Conservation (phyloP, 1,139 yeast genomes). For the Debaryomyces sp. region DNA sequence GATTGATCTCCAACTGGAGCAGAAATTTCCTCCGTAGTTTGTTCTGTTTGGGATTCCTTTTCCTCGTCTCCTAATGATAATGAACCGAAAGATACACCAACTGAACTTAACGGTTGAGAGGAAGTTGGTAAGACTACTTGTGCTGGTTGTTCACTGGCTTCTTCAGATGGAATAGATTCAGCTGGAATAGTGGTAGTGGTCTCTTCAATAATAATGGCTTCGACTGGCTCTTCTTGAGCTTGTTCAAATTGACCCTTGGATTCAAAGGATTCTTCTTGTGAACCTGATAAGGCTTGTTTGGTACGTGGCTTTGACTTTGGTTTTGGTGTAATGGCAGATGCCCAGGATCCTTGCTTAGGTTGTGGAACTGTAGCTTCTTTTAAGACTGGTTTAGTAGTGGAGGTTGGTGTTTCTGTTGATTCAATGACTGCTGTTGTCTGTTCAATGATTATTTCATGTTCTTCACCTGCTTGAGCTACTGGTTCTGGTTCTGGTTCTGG, state of each 20-base stretch:
- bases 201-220: conserved; percentile 14
- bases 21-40: conserved; percentile 14
- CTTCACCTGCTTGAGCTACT: conserved; percentile 11
- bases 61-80: conserved; percentile 55
- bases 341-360: conserved; percentile 53
- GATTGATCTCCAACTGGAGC: conserved; percentile 17
- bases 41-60: conserved; percentile 19
- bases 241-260: conserved; percentile 14
- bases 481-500: conserved; percentile 14
- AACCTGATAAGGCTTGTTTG: conserved; percentile 17
- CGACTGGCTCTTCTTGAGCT: conserved; percentile 20
- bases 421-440: conserved; percentile 10
- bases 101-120: conserved; percentile 52
- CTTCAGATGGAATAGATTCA: conserved; percentile 10
- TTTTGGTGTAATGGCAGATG: conserved; percentile 61
- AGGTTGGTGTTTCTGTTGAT: conserved; percentile 9
- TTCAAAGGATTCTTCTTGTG: conserved; percentile 15
- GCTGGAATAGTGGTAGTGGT: conserved; percentile 14
- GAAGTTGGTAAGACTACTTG: conserved; percentile 70
- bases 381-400: conserved; percentile 26
- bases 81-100: conserved; percentile 74
- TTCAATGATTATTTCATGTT: conserved; percentile 13
- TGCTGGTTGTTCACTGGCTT: conserved; percentile 30
- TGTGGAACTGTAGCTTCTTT: conserved; percentile 35
- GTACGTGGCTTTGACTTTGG: conserved; percentile 37